phyloP scores from a whole-genome alignment of 305 asterid species.

The Withania somnifera region DNA sequence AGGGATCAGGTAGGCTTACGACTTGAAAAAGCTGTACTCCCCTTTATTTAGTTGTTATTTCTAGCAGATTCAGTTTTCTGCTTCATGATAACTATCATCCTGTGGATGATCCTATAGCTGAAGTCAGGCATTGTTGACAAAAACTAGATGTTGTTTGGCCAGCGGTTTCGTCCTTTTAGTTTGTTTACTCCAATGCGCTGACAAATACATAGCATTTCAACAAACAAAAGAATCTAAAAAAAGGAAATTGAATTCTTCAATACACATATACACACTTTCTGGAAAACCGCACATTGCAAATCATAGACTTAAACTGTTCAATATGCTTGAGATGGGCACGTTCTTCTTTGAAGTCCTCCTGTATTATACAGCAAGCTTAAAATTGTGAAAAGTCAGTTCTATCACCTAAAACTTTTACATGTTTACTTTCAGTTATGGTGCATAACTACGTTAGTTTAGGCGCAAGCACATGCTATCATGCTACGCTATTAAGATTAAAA shows the following conservation, averaged over 20 bases:
- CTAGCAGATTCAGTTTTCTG: background rate
- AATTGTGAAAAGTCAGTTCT: background rate
- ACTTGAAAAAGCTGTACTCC: background rate
- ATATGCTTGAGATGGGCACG: background rate
- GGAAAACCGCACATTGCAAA: background rate
- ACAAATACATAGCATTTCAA: background rate
- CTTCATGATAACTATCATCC: background rate
- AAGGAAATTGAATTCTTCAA: background rate
- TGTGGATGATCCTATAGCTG: background rate
- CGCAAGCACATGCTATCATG: background rate
- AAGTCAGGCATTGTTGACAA: background rate
- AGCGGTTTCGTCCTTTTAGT: background rate
- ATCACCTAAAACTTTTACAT: background rate
- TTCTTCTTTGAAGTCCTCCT: background rate
- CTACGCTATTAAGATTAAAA: background rate
- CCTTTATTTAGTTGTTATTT: background rate
- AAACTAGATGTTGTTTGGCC: background rate
- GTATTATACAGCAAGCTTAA: background rate
- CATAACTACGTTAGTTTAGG: background rate
- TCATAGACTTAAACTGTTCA: background rate
- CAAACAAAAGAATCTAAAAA: background rate
- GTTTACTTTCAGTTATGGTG: background rate
- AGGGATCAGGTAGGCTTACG: slow-evolving; percentile 42
- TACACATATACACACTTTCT: background rate
- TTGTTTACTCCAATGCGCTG: background rate